Conservation (phyloP, 2,329 filamentous ascomycete species). For the Talaromyces sp. region DNA sequence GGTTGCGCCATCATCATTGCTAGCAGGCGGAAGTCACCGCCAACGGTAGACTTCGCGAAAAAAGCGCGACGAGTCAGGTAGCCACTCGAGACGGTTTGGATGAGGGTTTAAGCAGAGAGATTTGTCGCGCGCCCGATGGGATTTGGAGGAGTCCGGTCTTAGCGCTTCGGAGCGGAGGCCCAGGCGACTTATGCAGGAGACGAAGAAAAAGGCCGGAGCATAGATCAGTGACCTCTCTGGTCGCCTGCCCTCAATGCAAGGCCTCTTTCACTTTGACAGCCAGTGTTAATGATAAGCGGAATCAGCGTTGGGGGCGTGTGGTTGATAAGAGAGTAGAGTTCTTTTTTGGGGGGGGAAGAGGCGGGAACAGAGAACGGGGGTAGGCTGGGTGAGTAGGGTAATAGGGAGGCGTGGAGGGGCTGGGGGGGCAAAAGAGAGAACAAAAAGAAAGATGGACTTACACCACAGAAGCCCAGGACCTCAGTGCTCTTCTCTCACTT, state of each 20-base stretch:
- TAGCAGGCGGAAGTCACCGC: conserved; percentile 39
- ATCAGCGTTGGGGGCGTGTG: conserved; percentile 10
- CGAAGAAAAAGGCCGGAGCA: conserved; percentile 34
- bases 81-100: conserved; percentile 4
- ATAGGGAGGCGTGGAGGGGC: conserved; percentile 40
- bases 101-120: conserved; percentile 4
- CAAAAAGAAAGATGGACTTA: conserved; percentile 2
- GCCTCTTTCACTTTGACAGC: conserved; percentile 15
- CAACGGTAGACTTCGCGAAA: conserved; percentile 24
- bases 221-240: conserved; percentile 33
- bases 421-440: conserved; percentile 22
- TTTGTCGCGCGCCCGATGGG: conserved; percentile 33
- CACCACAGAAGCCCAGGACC: conserved; percentile 10
- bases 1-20: conserved; percentile 59
- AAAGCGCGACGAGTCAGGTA: conserved; percentile 18
- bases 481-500: conserved; percentile 4
- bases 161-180: conserved; percentile 38
- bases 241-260: conserved; percentile 29
- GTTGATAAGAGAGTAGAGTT: conserved; percentile 17
- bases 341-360: conserved; percentile 15
- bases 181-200: conserved; percentile 35
- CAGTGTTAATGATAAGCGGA: conserved; percentile 9
- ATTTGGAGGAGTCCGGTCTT: conserved; percentile 33
- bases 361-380: conserved; percentile 17
- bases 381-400: conserved; percentile 13